Evolutionary conservation across 805 yeast genomes (phyloP).

Genomic region (Lachancea thermotolerans): DNA sequence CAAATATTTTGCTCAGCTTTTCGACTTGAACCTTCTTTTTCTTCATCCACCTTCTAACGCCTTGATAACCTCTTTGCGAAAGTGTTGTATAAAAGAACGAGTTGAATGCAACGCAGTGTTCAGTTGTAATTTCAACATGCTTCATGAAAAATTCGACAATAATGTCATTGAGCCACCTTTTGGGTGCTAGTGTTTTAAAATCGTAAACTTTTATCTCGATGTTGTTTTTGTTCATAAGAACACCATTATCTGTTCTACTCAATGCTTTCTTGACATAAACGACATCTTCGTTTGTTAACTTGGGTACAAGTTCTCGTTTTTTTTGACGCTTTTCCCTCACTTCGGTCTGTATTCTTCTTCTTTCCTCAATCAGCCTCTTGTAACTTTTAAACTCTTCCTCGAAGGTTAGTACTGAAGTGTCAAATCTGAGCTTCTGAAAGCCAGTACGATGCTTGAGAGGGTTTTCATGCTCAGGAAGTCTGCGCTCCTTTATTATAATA

Average conservation of each 20-base stretch:
- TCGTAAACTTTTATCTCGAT: slow-evolving; percentile 65
- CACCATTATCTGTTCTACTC: slow-evolving; percentile 22
- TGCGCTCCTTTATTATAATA: slow-evolving; percentile 24
- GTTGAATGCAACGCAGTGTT: slow-evolving; percentile 62
- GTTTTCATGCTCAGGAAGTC: slow-evolving; percentile 17
- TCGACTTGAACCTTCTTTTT: slow-evolving; percentile 63
- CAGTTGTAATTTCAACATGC: slow-evolving; percentile 27
- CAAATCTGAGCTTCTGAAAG: slow-evolving; percentile 18
- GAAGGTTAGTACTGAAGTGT: slow-evolving; percentile 26
- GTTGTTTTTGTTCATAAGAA: slow-evolving; percentile 28
- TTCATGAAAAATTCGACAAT: slow-evolving; percentile 76
- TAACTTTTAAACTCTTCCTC: slow-evolving; percentile 38
- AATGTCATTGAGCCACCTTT: slow-evolving; percentile 85
- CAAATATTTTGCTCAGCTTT: slow-evolving; percentile 57
- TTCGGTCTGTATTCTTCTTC: slow-evolving; percentile 34
- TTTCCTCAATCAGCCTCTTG: slow-evolving; percentile 39
- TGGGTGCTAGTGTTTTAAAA: slow-evolving; percentile 59
- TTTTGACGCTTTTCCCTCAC: slow-evolving; percentile 18
- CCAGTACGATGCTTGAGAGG: slow-evolving; percentile 3
- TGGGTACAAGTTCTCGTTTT: slow-evolving; percentile 22
- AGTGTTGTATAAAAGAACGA: slow-evolving; percentile 82
- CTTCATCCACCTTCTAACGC: slow-evolving; percentile 82
- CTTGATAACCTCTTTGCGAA: slow-evolving; percentile 63
- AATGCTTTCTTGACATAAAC: slow-evolving; percentile 25
- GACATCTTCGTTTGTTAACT: slow-evolving; percentile 19